phyloP scores from a whole-genome alignment of 2,329 filamentous ascomycete species.

The Monilinia polystroma region DNA sequence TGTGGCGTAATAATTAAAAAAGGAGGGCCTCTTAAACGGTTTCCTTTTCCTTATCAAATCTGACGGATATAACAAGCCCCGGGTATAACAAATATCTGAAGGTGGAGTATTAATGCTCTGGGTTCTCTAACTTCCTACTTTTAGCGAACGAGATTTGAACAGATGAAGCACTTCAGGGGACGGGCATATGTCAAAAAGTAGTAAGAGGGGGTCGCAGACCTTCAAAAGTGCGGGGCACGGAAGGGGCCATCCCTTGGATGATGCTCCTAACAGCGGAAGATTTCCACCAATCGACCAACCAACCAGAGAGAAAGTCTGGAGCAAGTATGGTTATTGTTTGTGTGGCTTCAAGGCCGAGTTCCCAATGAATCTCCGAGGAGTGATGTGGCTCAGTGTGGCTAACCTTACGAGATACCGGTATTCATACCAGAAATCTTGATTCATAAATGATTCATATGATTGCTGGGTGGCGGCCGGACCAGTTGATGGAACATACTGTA shows the following conservation, averaged over 20 bases:
- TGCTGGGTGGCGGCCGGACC: too few relatives aligned
- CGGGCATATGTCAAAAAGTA: constrained; percentile 17
- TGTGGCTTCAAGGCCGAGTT: constrained; percentile 13
- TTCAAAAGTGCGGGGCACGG: constrained; percentile 8
- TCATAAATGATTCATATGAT: background rate
- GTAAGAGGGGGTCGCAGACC: constrained; percentile 9
- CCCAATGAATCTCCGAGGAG: constrained; percentile 3
- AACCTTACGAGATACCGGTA: background rate
- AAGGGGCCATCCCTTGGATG: constrained; percentile 13
- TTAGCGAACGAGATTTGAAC: background rate
- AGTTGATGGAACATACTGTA: too few relatives aligned
- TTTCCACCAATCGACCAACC: background rate
- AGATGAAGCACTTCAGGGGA: constrained; percentile 10
- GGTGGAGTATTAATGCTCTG: background rate
- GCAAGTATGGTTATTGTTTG: too few relatives aligned
- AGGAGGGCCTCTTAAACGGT: background rate
- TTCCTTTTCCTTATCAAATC: background rate
- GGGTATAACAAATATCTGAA: background rate
- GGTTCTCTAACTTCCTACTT: too few relatives aligned
- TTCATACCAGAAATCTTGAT: background rate
- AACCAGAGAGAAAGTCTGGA: background rate
- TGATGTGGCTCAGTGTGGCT: constrained; percentile 11
- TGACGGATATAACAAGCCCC: constrained; percentile 5
- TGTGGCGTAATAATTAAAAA: background rate
- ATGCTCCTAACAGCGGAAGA: constrained; percentile 4